Conservation (phyloP, 352 stramenopile species). For the Bremia lactucae region DNA sequence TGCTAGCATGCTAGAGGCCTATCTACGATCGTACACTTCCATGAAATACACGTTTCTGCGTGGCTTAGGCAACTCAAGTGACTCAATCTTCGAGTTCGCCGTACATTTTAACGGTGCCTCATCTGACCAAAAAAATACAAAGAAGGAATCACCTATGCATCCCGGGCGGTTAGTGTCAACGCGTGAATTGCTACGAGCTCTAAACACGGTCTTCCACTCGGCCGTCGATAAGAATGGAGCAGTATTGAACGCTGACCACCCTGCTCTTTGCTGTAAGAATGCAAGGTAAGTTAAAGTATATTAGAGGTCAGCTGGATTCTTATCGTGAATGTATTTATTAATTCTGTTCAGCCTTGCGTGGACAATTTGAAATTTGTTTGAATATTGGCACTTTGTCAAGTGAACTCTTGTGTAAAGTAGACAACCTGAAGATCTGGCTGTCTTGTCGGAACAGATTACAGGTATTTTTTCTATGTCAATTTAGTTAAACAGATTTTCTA, state of each 20-base stretch:
- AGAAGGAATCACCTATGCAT: slow-evolving; percentile 34
- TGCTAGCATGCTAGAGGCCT: slow-evolving; percentile 64
- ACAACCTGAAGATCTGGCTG: slow-evolving; percentile 67
- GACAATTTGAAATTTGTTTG: slow-evolving; percentile 85
- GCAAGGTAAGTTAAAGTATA: slow-evolving; percentile 47
- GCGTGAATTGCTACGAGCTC: slow-evolving; percentile 40
- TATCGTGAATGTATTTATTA: neutral
- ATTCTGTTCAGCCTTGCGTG: slow-evolving; percentile 58
- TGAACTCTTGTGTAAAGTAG: slow-evolving; percentile 61
- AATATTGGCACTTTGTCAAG: slow-evolving; percentile 66
- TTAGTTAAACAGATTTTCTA: neutral
- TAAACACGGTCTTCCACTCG: slow-evolving; percentile 54
- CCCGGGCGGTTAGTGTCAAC: slow-evolving; percentile 50
- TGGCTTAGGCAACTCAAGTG: slow-evolving; percentile 68
- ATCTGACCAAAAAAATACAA: slow-evolving; percentile 74
- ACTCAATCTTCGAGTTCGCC: slow-evolving; percentile 84
- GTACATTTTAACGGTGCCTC: slow-evolving; percentile 79
- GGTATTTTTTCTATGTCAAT: too few species aligned
- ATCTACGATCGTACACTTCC: slow-evolving; percentile 49
- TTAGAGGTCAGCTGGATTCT: neutral
- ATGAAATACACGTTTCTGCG: slow-evolving; percentile 75
- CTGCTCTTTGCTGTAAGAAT: slow-evolving; percentile 76
- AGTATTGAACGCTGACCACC: slow-evolving; percentile 56
- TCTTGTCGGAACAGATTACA: slow-evolving; percentile 55
- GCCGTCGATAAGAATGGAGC: slow-evolving; percentile 31